These are phyloP conservation scores for Podospora bellae-mahoneyi DNA, from an alignment of 495 filamentous ascomycete species.

Conservation along the genomic window DNA sequence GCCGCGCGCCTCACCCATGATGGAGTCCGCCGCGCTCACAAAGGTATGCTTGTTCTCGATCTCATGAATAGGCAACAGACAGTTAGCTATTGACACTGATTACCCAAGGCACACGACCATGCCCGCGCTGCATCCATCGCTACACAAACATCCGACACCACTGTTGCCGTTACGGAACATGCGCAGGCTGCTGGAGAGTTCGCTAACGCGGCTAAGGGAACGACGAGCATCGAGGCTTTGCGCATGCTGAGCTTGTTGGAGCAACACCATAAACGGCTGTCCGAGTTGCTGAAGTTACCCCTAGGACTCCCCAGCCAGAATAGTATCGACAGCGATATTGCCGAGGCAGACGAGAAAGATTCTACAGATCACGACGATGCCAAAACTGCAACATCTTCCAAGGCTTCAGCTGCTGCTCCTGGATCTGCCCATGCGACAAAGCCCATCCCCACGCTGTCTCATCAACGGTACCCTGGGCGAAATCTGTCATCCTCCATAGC, in stretches of 20 bases:
- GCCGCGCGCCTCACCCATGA: constrained; percentile 14
- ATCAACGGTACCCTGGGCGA: constrained; percentile 51
- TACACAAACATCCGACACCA: constrained; percentile 69
- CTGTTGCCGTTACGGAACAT: constrained; percentile 80
- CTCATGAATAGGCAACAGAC: not conserved
- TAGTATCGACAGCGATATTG: constrained; percentile 34
- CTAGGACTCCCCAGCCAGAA: constrained; percentile 54
- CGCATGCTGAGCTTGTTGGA: constrained; percentile 82
- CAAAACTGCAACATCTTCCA: constrained; percentile 23
- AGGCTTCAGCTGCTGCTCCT: not conserved
- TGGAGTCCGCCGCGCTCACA: constrained; percentile 46
- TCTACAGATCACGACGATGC: constrained; percentile 14
- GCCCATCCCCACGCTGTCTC: constrained; percentile 46
- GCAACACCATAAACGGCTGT: constrained; percentile 76
- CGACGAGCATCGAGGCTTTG: constrained; percentile 75
- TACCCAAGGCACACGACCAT: constrained; percentile 75
- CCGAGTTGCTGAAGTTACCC: constrained; percentile 70
- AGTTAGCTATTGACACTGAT: not conserved
- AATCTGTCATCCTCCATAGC: constrained; percentile 82
- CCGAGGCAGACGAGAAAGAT: constrained; percentile 40
- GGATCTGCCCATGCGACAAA: not conserved
- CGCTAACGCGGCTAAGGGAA: constrained; percentile 70
- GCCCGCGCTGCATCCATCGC: constrained; percentile 74
- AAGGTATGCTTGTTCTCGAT: constrained; percentile 32
- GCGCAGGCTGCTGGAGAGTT: constrained; percentile 87